A percentile compares a stretch with the other conserved stretches of the same genome.
Conservation (phyloP, 495 filamentous ascomycete genomes). For the Aspergillus taichungensis region DNA sequence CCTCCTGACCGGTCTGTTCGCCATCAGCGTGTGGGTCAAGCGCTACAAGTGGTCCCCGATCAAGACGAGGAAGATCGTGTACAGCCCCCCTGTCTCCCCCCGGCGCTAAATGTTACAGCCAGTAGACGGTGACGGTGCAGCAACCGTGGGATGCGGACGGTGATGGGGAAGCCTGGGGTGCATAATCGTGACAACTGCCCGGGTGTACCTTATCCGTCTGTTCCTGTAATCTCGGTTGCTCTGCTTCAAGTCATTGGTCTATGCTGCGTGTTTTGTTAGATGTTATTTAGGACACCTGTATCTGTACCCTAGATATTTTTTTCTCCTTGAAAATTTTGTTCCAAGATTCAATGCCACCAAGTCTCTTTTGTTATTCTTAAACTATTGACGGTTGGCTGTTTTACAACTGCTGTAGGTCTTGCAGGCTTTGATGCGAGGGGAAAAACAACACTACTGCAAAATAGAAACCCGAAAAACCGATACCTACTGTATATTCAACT, state of each 20-base stretch:
- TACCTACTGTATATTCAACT: neutral
- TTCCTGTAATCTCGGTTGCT: conserved; percentile 24
- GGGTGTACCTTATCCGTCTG: conserved; percentile 4
- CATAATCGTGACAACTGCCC: no score
- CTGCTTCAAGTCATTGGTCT: conserved; percentile 24
- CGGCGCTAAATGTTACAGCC: conserved; percentile 31
- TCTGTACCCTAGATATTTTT: conserved; percentile 46
- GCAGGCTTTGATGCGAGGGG: neutral
- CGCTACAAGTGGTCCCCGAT: conserved; percentile 94
- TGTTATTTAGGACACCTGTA: conserved; percentile 37
- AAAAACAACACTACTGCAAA: neutral
- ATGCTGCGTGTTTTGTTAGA: conserved; percentile 37
- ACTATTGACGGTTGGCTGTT: neutral
- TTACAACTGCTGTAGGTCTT: neutral
- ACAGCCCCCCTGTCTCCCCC: conserved; percentile 57
- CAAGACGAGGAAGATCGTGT: conserved; percentile 90
- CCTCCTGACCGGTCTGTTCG: conserved; percentile 67
- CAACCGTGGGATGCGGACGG: no score
- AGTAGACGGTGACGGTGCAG: no score
- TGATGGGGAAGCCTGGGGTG: no score
- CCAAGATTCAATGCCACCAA: conserved; percentile 18
- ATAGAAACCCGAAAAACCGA: neutral
- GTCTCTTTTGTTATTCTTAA: conserved; percentile 32
- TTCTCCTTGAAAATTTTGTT: conserved; percentile 36
- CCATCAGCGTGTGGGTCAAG: conserved; percentile 95